A percentile compares a stretch with the other conserved stretches of the same genome.
phyloP scores from a whole-genome alignment of 768 basidiomycete genomes.

The Dioszegia hungarica region DNA sequence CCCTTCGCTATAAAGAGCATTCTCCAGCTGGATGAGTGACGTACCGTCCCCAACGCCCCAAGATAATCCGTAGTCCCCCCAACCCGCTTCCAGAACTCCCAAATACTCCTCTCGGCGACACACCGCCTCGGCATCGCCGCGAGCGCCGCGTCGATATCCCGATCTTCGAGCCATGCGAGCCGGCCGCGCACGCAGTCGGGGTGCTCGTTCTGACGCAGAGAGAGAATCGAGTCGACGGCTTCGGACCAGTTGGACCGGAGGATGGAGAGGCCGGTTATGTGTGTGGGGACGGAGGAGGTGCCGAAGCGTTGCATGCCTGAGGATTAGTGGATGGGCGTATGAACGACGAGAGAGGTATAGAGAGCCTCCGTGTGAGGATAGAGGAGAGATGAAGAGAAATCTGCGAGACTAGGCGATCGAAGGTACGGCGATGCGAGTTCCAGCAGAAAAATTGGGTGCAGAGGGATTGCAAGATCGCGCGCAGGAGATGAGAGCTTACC shows the following conservation, averaged over 20 bases:
- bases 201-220: slow-evolving; percentile 81
- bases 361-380: background rate
- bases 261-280: slow-evolving; percentile 84
- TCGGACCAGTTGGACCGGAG: slow-evolving; percentile 84
- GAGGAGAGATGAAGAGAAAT: background rate
- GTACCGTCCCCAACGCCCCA: slow-evolving; percentile 78
- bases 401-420: too few relatives aligned
- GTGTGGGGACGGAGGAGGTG: slow-evolving; percentile 91
- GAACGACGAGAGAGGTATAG: background rate
- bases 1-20: background rate
- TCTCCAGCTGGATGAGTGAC: too few relatives aligned
- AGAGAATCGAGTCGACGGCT: slow-evolving; percentile 76
- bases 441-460: too few relatives aligned
- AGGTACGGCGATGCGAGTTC: too few relatives aligned
- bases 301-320: slow-evolving; percentile 98
- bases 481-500: too few relatives aligned
- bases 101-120: slow-evolving; percentile 85
- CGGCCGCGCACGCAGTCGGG: slow-evolving; percentile 80
- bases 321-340: background rate
- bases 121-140: slow-evolving; percentile 82
- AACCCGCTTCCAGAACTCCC: slow-evolving; percentile 77
- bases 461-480: too few relatives aligned
- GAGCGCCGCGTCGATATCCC: slow-evolving; percentile 73
- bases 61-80: slow-evolving; percentile 65
- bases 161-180: slow-evolving; percentile 80